These are phyloP conservation scores for Herpetomonas muscarum DNA, from an alignment of 208 protist genomes.

Conservation along the genomic window DNA sequence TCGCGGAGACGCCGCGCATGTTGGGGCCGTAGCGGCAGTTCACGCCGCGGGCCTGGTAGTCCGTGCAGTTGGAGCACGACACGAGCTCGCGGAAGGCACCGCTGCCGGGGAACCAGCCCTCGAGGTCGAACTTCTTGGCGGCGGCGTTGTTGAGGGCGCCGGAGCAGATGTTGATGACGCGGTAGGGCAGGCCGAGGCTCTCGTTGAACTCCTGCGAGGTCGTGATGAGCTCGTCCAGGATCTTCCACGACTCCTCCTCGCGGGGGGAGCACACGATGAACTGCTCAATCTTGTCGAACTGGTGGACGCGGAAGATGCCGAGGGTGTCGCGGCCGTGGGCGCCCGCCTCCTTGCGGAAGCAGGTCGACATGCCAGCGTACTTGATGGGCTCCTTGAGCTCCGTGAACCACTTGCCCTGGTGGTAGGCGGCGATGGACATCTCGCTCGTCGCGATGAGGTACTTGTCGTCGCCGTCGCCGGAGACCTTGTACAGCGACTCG, in stretches of 20 bases:
- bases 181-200: conserved; percentile 91
- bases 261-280: conserved; percentile 91
- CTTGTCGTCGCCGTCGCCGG: conserved; percentile 97
- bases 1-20: conserved; percentile 53
- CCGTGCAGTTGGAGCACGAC: conserved; percentile 99
- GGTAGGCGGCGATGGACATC: conserved; percentile 98
- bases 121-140: conserved; percentile 99
- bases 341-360: conserved; percentile 99
- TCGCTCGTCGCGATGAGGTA: conserved; percentile 99
- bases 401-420: conserved; percentile 93
- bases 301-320: conserved; percentile 96
- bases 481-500: conserved; percentile 99
- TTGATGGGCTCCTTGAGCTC: conserved; percentile 89
- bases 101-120: conserved; percentile 98
- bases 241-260: conserved; percentile 87
- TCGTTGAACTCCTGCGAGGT: conserved; percentile 94
- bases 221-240: conserved; percentile 90
- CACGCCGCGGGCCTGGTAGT: conserved; percentile 97
- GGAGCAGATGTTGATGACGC: conserved; percentile 93
- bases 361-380: conserved; percentile 98
- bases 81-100: conserved; percentile 98
- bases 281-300: conserved; percentile 98
- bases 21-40: conserved; percentile 90
- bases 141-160: conserved; percentile 99
- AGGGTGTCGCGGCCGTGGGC: conserved; percentile 94